These are phyloP conservation scores for Yamadazyma diospyri DNA, from an alignment of 1,139 yeast genomes.

Conservation along the genomic window DNA sequence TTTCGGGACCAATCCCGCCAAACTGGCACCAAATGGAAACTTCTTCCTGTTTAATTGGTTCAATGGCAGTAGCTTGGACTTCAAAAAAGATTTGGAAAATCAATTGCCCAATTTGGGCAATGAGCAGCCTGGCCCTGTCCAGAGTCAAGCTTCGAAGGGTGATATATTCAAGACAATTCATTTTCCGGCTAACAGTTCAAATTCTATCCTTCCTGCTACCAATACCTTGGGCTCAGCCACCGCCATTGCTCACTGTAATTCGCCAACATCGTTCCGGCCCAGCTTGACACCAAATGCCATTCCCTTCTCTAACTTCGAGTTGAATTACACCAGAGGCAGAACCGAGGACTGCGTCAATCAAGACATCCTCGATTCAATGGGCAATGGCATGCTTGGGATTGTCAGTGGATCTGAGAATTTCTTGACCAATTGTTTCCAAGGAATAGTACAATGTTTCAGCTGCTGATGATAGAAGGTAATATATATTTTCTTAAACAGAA, in stretches of 20 bases:
- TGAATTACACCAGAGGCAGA: constrained; percentile 12
- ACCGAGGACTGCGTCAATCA: constrained; percentile 5
- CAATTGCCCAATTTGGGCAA: constrained; percentile 1
- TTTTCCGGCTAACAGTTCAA: constrained; percentile 18
- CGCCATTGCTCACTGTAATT: constrained; percentile 3
- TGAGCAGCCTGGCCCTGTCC: background rate
- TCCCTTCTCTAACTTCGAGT: constrained; percentile 21
- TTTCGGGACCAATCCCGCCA: too few species aligned
- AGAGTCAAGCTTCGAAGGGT: background rate
- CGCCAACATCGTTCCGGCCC: constrained; percentile 8
- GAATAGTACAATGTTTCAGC: constrained; percentile 1
- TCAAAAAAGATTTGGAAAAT: constrained; percentile 3
- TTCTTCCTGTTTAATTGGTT: constrained; percentile 11
- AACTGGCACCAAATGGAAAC: too few species aligned
- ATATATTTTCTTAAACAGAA: constrained; percentile 5
- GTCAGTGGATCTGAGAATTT: constrained; percentile 20
- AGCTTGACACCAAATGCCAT: constrained; percentile 25
- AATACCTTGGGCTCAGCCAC: constrained; percentile 1
- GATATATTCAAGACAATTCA: constrained; percentile 8
- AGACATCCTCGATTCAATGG: constrained; percentile 18
- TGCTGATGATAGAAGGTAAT: constrained; percentile 6
- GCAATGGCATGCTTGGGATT: constrained; percentile 16
- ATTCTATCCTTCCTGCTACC: constrained; percentile 17
- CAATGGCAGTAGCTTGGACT: constrained; percentile 1
- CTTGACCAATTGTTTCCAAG: constrained; percentile 14